Conservation (phyloP, 176 grass and related monocot species). For the Carex littledalei region DNA sequence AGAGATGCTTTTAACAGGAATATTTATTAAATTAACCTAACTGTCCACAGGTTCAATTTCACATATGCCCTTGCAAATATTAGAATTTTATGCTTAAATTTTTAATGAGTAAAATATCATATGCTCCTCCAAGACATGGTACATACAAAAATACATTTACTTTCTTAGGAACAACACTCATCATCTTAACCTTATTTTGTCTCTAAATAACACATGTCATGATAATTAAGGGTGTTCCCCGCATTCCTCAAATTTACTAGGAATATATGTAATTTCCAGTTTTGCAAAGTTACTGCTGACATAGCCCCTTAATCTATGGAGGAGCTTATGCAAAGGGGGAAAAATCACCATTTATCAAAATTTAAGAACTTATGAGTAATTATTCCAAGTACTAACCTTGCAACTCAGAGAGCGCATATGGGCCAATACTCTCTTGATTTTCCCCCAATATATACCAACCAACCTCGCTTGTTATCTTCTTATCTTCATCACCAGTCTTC, state of each 20-base stretch:
- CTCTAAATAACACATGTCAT: neutral
- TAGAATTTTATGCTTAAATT: neutral
- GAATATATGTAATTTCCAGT: neutral
- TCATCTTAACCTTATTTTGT: neutral
- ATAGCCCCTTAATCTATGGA: neutral
- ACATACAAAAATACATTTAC: neutral
- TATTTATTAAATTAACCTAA: neutral
- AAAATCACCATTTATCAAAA: neutral
- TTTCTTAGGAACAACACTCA: neutral
- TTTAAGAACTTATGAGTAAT: neutral
- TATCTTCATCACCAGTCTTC: conserved; percentile 1
- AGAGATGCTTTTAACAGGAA: neutral
- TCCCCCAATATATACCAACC: conserved; percentile 87
- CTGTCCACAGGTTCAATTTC: neutral
- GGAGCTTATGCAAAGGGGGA: neutral
- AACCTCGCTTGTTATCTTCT: conserved; percentile 12
- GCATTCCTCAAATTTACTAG: neutral
- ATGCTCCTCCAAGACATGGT: neutral
- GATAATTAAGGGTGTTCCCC: neutral
- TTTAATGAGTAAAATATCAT: neutral
- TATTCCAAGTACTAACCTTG: conserved; percentile 40
- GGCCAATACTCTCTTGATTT: conserved; percentile 74
- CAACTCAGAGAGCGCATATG: conserved; percentile 68
- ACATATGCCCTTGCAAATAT: neutral
- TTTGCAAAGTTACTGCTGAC: neutral